phyloP scores from a whole-genome alignment of 2,329 filamentous ascomycete species.

The Aspergillus spinulosporus region DNA sequence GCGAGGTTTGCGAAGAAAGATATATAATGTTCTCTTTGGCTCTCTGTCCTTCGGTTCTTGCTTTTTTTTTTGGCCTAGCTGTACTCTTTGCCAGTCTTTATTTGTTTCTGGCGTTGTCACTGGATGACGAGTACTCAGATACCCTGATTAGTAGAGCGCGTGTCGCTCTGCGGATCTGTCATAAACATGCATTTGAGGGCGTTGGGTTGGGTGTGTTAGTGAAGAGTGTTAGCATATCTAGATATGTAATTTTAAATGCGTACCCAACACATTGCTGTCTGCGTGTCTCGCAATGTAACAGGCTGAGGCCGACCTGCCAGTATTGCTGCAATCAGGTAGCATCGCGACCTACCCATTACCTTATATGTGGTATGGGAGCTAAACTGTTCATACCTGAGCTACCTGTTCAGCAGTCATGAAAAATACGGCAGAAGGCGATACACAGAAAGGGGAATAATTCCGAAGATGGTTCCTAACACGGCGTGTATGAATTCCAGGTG shows the following conservation, averaged over 20 bases:
- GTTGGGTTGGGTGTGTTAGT: conserved; percentile 2
- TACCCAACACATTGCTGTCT: neutral
- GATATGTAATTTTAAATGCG: conserved; percentile 2
- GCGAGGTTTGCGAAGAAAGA: conserved; percentile 77
- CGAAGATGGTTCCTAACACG: conserved; percentile 22
- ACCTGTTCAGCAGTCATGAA: too few relatives aligned
- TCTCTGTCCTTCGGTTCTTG: neutral
- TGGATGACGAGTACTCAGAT: conserved; percentile 9
- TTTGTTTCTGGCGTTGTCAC: neutral
- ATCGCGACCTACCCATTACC: too few relatives aligned
- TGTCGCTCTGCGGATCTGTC: conserved; percentile 7
- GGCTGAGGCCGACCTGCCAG: too few relatives aligned
- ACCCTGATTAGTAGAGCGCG: conserved; percentile 14
- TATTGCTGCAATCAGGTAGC: too few relatives aligned
- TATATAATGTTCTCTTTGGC: conserved; percentile 17
- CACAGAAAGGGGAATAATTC: conserved; percentile 16
- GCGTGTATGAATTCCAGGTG: conserved; percentile 25
- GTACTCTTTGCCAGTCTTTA: neutral
- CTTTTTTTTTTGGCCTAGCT: neutral
- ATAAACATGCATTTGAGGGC: conserved; percentile 18
- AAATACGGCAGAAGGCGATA: too few relatives aligned
- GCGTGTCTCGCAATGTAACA: neutral
- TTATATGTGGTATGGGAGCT: too few relatives aligned
- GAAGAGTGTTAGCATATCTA: conserved; percentile 11
- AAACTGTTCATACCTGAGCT: too few relatives aligned